phyloP scores from a whole-genome alignment of 179 eudicot genomes.

The Gypsophila paniculata region DNA sequence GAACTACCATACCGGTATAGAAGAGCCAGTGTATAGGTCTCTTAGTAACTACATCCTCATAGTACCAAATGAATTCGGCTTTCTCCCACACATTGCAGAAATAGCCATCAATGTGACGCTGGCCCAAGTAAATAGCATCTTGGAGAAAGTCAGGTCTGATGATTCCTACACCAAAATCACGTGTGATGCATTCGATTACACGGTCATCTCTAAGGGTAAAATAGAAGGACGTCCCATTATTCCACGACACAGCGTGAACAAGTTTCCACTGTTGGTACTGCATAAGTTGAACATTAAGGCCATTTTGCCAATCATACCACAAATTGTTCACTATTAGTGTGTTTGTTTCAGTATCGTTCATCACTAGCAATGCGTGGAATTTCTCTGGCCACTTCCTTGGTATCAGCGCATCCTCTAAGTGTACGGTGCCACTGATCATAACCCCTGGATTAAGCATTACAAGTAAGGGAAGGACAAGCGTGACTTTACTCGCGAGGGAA shows the following conservation, averaged over 20 bases:
- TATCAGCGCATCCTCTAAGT: background rate
- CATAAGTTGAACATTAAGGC: conserved; percentile 13
- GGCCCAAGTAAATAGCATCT: conserved; percentile 42
- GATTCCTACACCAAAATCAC: conserved; percentile 13
- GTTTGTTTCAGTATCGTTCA: conserved; percentile 13
- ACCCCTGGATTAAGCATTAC: background rate
- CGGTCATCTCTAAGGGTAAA: conserved; percentile 5
- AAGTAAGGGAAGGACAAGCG: background rate
- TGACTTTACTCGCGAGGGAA: background rate
- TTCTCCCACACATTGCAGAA: conserved; percentile 67
- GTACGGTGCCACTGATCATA: background rate
- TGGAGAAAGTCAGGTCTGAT: conserved; percentile 9
- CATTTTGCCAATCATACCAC: conserved; percentile 18
- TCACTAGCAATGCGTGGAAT: conserved; percentile 15
- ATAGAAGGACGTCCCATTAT: conserved; percentile 17
- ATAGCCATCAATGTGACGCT: conserved; percentile 40
- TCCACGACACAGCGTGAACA: conserved; percentile 18
- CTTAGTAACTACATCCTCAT: conserved; percentile 55
- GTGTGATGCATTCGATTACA: background rate
- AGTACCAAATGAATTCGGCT: conserved; percentile 64
- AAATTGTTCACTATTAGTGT: background rate
- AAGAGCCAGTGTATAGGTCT: conserved; percentile 65
- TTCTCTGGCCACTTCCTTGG: conserved; percentile 18
- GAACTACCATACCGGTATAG: conserved; percentile 36
- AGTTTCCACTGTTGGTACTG: conserved; percentile 17